Evolutionary conservation across 2,329 filamentous ascomycete genomes (phyloP).

Genomic region (Cladophialophora immunda): DNA sequence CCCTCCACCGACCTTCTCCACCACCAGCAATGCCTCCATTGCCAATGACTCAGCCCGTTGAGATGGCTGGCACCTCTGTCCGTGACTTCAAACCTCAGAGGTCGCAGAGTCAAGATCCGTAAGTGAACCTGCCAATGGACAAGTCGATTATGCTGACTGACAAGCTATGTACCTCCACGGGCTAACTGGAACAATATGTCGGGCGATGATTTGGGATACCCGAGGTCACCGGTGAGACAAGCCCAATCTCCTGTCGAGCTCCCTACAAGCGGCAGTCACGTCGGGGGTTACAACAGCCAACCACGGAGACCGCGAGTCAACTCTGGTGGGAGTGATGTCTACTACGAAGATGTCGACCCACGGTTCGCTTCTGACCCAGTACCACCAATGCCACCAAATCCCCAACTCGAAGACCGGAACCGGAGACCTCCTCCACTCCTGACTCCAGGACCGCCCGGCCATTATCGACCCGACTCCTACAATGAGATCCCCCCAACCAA

Average conservation of each 20-base stretch:
- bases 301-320: slow-evolving; percentile 41
- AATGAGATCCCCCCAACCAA: slow-evolving; percentile 30
- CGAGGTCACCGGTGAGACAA: slow-evolving; percentile 33
- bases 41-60: slow-evolving; percentile 55
- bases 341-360: slow-evolving; percentile 94
- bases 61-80: slow-evolving; percentile 24
- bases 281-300: slow-evolving; percentile 53
- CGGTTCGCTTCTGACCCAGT: slow-evolving; percentile 71
- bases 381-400: slow-evolving; percentile 38
- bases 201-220: slow-evolving; percentile 26
- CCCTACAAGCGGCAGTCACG: slow-evolving; percentile 57
- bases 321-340: slow-evolving; percentile 56
- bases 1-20: slow-evolving; percentile 63
- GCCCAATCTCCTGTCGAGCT: slow-evolving; percentile 47
- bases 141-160: slow-evolving; percentile 11
- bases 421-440: slow-evolving; percentile 48
- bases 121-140: slow-evolving; percentile 21
- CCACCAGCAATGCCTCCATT: slow-evolving; percentile 64
- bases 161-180: slow-evolving; percentile 56
- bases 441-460: slow-evolving; percentile 46
- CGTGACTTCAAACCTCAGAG: slow-evolving; percentile 25
- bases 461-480: slow-evolving; percentile 29
- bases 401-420: slow-evolving; percentile 43
- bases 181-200: slow-evolving; percentile 46
- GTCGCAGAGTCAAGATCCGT: slow-evolving; percentile 37